Base-by-base conservation (phyloP, 169 alveolate species). In the Eimeria brunetti region DNA sequence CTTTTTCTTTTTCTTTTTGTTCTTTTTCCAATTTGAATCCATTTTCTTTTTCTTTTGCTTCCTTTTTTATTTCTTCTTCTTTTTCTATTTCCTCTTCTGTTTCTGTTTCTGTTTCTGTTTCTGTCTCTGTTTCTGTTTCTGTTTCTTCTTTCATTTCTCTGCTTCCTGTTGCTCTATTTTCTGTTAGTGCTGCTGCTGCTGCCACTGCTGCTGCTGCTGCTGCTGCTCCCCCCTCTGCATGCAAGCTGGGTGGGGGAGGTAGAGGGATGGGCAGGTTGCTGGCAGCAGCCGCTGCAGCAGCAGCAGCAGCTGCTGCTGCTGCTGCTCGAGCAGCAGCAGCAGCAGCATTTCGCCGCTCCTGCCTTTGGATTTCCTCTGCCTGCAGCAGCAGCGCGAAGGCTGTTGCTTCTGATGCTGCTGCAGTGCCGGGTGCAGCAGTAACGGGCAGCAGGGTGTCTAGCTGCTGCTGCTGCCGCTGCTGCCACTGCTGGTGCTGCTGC, bases 391-490 rank as follows among this genome's bases (percentile, higher is more conserved):
- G 44, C 71, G 53, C 38, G 38, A 30, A 1, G 8, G 12, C 46
- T 71, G 27, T 30, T 36, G 49, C 46, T 51, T 69, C 89, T 80
- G 89, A 16, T 80, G 64, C 41, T 80, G 89, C 71, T 51, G 89
- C 69, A 27, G 71, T 46, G 38, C 38, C 33, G 44, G 44, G 24
- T 18, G 27, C n/a, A 9, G 89, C 89, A 22, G 89, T 71, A 11
- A 80, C 89, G 53, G n/a, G 22, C 89, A 30, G 41, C 71, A 18
- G n/a, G 69, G 69, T 36, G 71, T 69, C 89, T 46, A 38, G 89
- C 89, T 44, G 89, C 69, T 44, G 41, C 71, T 27, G 89, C 71
- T 27, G 69, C 89, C 49, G 89, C 89, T 49, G 62, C 69, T 30
- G 49, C 85, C 36, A n/a, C 85, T 36, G 85, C 85, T 11, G 30